Evolutionary conservation across 805 yeast genomes (phyloP).

Genomic region (Schizosaccharomyces lindneri): DNA sequence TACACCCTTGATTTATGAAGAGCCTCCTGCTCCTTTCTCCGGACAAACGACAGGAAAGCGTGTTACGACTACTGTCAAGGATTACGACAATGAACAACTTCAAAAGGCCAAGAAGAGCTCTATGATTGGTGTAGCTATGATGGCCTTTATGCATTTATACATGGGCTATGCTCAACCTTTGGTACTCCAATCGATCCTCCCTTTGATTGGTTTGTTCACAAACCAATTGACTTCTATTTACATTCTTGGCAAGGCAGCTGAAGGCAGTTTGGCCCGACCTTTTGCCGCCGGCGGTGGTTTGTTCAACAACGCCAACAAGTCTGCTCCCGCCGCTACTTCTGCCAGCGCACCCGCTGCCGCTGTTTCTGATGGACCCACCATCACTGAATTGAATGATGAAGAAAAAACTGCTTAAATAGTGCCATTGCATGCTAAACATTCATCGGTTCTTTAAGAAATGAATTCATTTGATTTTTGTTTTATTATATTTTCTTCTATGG

Average conservation of each 20-base stretch:
- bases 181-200: constrained; percentile 78
- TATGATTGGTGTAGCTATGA: constrained; percentile 79
- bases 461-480: not conserved
- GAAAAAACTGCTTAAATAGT: not conserved
- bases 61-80: constrained; percentile 77
- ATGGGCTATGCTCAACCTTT: constrained; percentile 94
- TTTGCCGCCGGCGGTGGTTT: constrained; percentile 71
- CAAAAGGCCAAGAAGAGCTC: constrained; percentile 27
- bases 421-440: not conserved
- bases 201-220: constrained; percentile 75
- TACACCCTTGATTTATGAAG: constrained; percentile 26
- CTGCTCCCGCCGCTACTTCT: constrained; percentile 9
- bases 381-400: not conserved
- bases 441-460: not conserved
- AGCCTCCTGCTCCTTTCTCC: constrained; percentile 55
- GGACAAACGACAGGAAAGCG: constrained; percentile 52
- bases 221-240: constrained; percentile 79
- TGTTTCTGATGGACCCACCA: not conserved
- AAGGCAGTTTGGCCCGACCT: constrained; percentile 88
- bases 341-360: not conserved
- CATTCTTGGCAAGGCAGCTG: constrained; percentile 53
- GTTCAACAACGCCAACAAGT: constrained; percentile 24
- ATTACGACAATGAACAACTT: constrained; percentile 35
- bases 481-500: not conserved
- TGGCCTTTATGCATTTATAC: constrained; percentile 94